These are phyloP conservation scores for Dianthus caryophyllus DNA, from an alignment of 148 eudicot genomes.

Conservation along the genomic window DNA sequence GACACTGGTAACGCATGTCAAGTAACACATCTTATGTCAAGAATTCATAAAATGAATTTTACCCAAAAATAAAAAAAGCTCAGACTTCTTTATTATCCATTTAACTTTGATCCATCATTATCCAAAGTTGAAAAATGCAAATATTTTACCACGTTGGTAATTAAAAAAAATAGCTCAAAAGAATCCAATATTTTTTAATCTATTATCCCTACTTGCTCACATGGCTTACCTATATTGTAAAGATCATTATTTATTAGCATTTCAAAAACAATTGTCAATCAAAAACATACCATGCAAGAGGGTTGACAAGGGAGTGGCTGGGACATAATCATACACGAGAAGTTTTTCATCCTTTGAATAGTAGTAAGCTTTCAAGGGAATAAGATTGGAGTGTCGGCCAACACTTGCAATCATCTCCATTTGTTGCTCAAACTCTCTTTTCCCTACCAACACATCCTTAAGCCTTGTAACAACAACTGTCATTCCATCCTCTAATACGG, in stretches of 20 bases:
- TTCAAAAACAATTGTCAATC: neutral
- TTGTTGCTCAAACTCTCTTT: slow-evolving; percentile 86
- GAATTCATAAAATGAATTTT: no score
- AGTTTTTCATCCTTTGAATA: slow-evolving; percentile 94
- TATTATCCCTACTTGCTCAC: no score
- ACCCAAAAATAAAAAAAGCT: no score
- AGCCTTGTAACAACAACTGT: slow-evolving; percentile 74
- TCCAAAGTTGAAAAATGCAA: neutral
- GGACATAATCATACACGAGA: slow-evolving; percentile 62
- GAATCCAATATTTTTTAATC: no score
- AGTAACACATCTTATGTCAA: no score
- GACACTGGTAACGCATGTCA: no score
- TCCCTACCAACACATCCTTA: slow-evolving; percentile 66
- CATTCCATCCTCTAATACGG: slow-evolving; percentile 77
- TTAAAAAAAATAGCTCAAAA: no score
- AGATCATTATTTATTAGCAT: no score
- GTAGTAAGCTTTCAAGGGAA: slow-evolving; percentile 83
- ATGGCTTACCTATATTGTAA: no score
- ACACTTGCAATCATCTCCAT: slow-evolving; percentile 68
- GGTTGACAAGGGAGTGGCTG: slow-evolving; percentile 56
- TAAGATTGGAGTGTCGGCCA: slow-evolving; percentile 49
- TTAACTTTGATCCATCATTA: no score
- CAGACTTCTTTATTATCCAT: no score
- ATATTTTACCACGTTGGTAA: no score
- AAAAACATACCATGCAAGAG: slow-evolving; percentile 62